A percentile compares a stretch with the other conserved stretches of the same genome.
phyloP scores from a whole-genome alignment of 495 filamentous ascomycete species.

The Xylaria cubensis region DNA sequence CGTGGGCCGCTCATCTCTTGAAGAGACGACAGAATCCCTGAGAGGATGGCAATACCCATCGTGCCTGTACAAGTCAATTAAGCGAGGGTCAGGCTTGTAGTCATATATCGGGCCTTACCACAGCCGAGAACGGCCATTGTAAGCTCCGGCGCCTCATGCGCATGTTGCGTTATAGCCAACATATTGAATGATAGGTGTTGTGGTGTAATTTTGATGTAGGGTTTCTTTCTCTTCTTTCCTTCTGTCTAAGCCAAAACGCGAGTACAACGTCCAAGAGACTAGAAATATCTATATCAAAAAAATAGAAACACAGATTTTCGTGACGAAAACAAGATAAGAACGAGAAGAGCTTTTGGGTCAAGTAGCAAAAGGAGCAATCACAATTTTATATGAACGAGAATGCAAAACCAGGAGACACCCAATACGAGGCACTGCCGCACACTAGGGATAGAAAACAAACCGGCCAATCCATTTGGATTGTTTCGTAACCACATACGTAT shows the following conservation, averaged over 20 bases:
- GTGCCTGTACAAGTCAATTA: slow-evolving; percentile 60
- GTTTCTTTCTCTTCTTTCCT: not conserved
- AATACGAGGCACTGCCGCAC: not conserved
- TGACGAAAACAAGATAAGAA: not conserved
- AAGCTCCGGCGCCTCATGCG: slow-evolving; percentile 53
- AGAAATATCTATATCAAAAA: not conserved
- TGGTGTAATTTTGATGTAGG: not conserved
- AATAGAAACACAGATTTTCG: not conserved
- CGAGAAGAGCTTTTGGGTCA: not conserved
- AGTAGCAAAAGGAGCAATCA: slow-evolving; percentile 7
- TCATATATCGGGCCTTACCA: slow-evolving; percentile 55
- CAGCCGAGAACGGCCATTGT: slow-evolving; percentile 76
- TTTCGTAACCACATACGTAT: slow-evolving; percentile 16
- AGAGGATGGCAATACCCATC: slow-evolving; percentile 84
- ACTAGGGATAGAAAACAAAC: not conserved
- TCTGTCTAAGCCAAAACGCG: not conserved
- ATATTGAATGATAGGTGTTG: slow-evolving; percentile 31
- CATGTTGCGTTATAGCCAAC: slow-evolving; percentile 43
- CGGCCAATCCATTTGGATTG: slow-evolving; percentile 9
- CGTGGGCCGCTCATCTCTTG: slow-evolving; percentile 48
- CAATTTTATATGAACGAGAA: slow-evolving; percentile 18
- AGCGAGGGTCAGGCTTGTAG: not conserved
- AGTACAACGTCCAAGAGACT: not conserved
- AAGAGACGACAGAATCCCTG: slow-evolving; percentile 76
- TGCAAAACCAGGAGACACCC: slow-evolving; percentile 12